Conservation (phyloP, 306 rosid genomes). For the Vachellia pachyceras region DNA sequence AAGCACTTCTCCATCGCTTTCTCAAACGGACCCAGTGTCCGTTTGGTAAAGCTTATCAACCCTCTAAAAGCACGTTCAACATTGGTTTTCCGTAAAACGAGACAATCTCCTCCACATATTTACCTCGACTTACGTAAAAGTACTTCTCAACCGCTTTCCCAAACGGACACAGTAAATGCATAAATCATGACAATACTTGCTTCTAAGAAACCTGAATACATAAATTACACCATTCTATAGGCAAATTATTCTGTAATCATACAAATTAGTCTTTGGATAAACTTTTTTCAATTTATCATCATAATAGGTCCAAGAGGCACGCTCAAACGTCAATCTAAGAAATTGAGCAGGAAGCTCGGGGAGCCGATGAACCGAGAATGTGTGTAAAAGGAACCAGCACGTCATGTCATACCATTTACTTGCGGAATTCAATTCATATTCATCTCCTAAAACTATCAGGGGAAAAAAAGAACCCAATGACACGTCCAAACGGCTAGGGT, state of each 20-base stretch:
- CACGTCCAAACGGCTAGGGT: slow-evolving; percentile 22
- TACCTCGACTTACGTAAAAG: too few species aligned
- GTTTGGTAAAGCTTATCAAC: too few species aligned
- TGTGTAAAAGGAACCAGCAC: neutral
- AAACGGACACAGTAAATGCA: too few species aligned
- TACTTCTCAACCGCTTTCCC: too few species aligned
- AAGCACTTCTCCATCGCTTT: too few species aligned
- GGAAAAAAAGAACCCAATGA: slow-evolving; percentile 7
- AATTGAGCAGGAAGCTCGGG: neutral
- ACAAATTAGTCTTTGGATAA: too few species aligned
- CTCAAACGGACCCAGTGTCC: too few species aligned
- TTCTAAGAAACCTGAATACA: neutral
- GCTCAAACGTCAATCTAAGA: neutral
- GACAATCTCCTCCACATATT: too few species aligned
- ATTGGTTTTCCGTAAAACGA: too few species aligned
- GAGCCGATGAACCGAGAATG: neutral
- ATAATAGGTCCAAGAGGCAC: neutral
- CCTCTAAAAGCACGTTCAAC: too few species aligned
- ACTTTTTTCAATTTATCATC: too few species aligned
- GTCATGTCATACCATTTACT: neutral
- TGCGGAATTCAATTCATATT: neutral
- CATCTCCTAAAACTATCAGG: neutral
- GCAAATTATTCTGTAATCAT: neutral
- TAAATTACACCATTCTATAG: neutral
- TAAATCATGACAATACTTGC: too few species aligned